phyloP scores from a whole-genome alignment of 371 early-diverging fungal species.

The Saksenaea oblongispora region DNA sequence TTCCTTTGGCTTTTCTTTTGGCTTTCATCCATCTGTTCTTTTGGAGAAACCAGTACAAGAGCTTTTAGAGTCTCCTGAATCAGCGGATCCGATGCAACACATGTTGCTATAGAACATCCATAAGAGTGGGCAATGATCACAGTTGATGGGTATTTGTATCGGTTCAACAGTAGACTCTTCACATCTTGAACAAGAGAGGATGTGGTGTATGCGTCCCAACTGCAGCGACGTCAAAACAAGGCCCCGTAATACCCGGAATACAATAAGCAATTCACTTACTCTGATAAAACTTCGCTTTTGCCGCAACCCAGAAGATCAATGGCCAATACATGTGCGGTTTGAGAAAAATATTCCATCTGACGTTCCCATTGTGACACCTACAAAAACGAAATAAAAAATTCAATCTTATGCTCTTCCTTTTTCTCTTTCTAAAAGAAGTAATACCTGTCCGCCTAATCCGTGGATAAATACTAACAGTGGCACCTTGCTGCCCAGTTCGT shows the following conservation, averaged over 20 bases:
- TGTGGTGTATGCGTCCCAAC: slow-evolving; percentile 60
- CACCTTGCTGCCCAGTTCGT: slow-evolving; percentile 65
- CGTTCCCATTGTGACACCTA: slow-evolving; percentile 68
- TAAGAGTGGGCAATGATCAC: slow-evolving; percentile 73
- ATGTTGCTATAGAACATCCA: slow-evolving; percentile 65
- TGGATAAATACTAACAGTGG: slow-evolving; percentile 64
- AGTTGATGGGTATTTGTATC: slow-evolving; percentile 60
- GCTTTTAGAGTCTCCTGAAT: slow-evolving; percentile 48
- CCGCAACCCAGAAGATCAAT: slow-evolving; percentile 73
- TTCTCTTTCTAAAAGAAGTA: background rate
- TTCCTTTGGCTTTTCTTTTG: slow-evolving; percentile 40
- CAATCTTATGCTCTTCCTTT: background rate
- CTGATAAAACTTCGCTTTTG: slow-evolving; percentile 53
- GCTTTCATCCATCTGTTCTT: slow-evolving; percentile 49
- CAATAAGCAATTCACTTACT: slow-evolving; percentile 40
- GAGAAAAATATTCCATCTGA: slow-evolving; percentile 70
- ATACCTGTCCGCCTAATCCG: slow-evolving; percentile 67
- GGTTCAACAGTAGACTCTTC: slow-evolving; percentile 46
- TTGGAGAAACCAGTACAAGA: slow-evolving; percentile 64
- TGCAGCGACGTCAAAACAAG: slow-evolving; percentile 17
- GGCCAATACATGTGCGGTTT: slow-evolving; percentile 67
- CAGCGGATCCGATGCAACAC: slow-evolving; percentile 44
- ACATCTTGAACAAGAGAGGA: slow-evolving; percentile 58
- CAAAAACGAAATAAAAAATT: background rate
- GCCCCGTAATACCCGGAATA: no score